A percentile compares a stretch with the other conserved stretches of the same genome.
Evolutionary conservation across 805 yeast genomes (phyloP).

Genomic region (Isabelozyma rhagii): DNA sequence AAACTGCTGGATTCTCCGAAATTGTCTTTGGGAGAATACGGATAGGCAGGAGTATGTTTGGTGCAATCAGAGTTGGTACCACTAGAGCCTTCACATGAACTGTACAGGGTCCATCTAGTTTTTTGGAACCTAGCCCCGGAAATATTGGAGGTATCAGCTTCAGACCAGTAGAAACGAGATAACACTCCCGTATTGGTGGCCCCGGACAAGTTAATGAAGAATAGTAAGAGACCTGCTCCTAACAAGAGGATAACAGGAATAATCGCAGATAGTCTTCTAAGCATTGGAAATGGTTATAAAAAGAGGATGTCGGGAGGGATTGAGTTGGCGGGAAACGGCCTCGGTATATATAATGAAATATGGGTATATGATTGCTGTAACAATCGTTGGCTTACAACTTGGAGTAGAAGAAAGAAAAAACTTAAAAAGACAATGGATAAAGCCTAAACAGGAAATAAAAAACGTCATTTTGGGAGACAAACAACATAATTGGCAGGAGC

Average conservation of each 20-base stretch:
- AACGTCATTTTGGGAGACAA: not conserved
- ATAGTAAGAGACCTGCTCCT: conserved; percentile 18
- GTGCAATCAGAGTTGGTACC: conserved; percentile 17
- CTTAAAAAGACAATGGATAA: not conserved
- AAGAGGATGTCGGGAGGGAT: not conserved
- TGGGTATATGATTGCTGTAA: not conserved
- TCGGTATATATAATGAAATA: too few relatives aligned
- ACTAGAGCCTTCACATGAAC: conserved; percentile 17
- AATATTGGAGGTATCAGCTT: conserved; percentile 14
- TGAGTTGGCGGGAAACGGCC: not conserved
- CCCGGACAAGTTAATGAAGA: conserved; percentile 27
- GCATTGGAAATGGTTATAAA: conserved; percentile 3
- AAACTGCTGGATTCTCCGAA: conserved; percentile 19
- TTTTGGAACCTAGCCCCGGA: conserved; percentile 7
- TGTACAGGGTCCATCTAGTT: conserved; percentile 28
- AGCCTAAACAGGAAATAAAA: not conserved
- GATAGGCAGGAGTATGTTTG: conserved; percentile 20
- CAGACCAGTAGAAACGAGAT: conserved; percentile 23
- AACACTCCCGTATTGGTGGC: conserved; percentile 15
- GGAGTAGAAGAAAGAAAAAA: not conserved
- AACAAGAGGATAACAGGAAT: conserved; percentile 20
- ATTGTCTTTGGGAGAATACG: conserved; percentile 29
- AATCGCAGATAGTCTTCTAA: conserved; percentile 18
- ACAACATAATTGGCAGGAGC: too few relatives aligned
- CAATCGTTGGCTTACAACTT: too few relatives aligned